Conservation (phyloP, 208 protist genomes). For the Trichomonas vaginalis region DNA sequence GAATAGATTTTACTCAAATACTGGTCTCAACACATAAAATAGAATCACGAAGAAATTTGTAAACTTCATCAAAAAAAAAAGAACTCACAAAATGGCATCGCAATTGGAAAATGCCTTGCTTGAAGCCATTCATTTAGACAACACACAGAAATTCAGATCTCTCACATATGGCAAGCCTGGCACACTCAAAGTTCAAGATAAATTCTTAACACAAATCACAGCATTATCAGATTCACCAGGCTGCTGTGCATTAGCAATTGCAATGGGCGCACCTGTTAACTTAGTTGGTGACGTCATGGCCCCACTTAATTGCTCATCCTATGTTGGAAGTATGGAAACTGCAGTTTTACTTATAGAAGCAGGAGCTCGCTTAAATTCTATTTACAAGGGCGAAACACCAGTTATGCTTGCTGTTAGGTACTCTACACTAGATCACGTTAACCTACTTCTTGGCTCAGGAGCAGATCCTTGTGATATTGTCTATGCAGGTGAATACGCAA, state of each 20-base stretch:
- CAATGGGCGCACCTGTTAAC: neutral
- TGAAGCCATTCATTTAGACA: neutral
- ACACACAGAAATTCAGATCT: neutral
- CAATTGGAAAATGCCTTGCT: neutral
- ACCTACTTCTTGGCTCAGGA: neutral
- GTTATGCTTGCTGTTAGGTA: neutral
- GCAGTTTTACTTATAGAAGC: slow-evolving; percentile 5
- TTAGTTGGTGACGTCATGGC: neutral
- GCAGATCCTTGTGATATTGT: neutral
- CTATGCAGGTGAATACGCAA: neutral
- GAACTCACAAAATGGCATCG: neutral
- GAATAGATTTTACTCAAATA: no score
- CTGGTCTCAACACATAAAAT: no score
- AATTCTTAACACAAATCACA: neutral
- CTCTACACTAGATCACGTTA: neutral
- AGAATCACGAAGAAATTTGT: no score
- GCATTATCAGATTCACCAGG: neutral
- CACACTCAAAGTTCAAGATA: neutral
- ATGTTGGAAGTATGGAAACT: neutral
- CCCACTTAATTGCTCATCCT: neutral
- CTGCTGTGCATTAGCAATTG: neutral
- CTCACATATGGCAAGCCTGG: neutral
- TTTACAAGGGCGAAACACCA: neutral
- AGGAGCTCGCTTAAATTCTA: neutral
- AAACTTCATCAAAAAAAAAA: no score